Percentiles rank a stretch among this genome's conserved stretches.
These are phyloP conservation scores for Tolypocladium cylindrosporum DNA, from an alignment of 2,329 filamentous ascomycete species.

Conservation along the genomic window DNA sequence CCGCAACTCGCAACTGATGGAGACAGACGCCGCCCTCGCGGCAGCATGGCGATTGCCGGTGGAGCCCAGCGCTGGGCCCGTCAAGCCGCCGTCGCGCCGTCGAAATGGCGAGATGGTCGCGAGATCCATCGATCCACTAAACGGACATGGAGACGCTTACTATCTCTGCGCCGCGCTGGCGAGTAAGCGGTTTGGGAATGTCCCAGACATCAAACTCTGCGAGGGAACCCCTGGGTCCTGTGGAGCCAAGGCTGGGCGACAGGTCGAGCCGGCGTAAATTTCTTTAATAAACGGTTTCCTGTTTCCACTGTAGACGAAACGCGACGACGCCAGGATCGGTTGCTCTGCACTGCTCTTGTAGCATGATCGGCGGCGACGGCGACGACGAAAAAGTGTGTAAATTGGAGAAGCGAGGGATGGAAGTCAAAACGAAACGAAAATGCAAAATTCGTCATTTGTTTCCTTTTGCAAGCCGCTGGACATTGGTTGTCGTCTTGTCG, in stretches of 20 bases:
- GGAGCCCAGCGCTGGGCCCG: background rate
- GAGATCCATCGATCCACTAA: constrained; percentile 7
- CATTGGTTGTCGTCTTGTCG: background rate
- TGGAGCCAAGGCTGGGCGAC: background rate
- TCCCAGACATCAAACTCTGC: background rate
- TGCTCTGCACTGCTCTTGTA: background rate
- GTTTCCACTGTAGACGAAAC: background rate
- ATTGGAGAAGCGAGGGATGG: background rate
- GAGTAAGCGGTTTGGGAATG: background rate
- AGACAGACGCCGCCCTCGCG: background rate
- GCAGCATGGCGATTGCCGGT: constrained; percentile 6
- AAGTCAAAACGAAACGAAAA: no score
- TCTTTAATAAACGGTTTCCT: background rate
- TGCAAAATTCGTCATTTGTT: no score
- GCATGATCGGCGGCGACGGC: background rate
- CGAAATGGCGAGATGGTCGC: constrained; percentile 1
- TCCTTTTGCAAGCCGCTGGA: background rate
- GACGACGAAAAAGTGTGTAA: background rate
- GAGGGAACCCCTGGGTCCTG: background rate
- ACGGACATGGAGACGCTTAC: background rate
- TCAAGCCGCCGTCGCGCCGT: background rate
- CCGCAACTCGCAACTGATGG: constrained; percentile 2
- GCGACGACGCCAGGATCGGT: background rate
- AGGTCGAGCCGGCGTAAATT: background rate
- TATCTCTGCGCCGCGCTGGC: background rate